phyloP scores from a whole-genome alignment of 2,329 filamentous ascomycete species.

The Colletotrichum chlorophyti region DNA sequence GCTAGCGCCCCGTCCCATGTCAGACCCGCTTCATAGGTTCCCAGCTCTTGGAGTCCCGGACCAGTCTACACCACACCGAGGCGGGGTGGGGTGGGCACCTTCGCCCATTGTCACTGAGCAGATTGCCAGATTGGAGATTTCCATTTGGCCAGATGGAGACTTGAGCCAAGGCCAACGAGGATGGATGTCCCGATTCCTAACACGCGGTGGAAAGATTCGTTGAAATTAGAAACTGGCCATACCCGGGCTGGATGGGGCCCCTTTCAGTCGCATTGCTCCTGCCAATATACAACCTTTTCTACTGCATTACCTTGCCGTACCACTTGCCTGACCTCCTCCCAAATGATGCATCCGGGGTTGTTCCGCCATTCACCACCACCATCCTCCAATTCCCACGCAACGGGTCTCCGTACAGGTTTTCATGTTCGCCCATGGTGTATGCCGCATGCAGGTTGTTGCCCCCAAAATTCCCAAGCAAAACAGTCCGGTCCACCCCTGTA shows the following conservation, averaged over 20 bases:
- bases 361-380: neutral
- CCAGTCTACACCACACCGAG: conserved; percentile 1
- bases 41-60: neutral
- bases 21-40: conserved; percentile 5
- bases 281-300: no score
- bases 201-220: no score
- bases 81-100: no score
- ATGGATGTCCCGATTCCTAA: neutral
- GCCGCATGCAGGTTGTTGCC: neutral
- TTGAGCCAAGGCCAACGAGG: neutral
- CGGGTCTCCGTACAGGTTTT: neutral
- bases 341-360: neutral
- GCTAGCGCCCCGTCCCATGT: neutral
- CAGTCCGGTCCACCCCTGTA: conserved; percentile 9
- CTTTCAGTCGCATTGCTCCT: neutral
- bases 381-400: neutral
- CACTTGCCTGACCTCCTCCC: neutral
- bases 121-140: conserved; percentile 5
- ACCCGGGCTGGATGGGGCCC: neutral
- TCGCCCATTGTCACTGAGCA: neutral
- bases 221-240: neutral
- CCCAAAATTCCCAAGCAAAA: conserved; percentile 4
- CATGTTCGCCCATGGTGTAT: neutral
- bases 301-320: neutral
- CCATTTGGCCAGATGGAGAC: neutral